phyloP scores from a whole-genome alignment of 306 rosid species.

The Herpetospermum pedunculosum region DNA sequence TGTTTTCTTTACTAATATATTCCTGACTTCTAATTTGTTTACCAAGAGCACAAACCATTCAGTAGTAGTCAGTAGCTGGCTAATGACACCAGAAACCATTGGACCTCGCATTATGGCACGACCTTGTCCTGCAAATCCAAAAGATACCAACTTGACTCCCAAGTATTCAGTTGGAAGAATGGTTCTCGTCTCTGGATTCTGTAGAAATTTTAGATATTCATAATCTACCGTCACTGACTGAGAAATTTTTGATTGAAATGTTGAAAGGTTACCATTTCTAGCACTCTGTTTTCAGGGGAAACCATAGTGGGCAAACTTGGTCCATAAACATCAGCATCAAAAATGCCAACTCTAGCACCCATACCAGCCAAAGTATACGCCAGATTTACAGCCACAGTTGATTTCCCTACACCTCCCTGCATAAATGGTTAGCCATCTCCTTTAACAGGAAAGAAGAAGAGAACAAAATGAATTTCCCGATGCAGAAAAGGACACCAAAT shows the following conservation, averaged over 20 bases:
- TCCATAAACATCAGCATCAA: slow-evolving; percentile 97
- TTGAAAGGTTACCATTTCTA: slow-evolving; percentile 58
- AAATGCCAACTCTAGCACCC: slow-evolving; percentile 99
- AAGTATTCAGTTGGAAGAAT: slow-evolving; percentile 87
- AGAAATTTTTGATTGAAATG: slow-evolving; percentile 5
- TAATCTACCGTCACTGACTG: slow-evolving; percentile 13
- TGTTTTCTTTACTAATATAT: not conserved
- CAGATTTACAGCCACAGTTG: slow-evolving; percentile 87
- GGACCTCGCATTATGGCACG: slow-evolving; percentile 99
- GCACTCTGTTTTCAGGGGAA: slow-evolving; percentile 78
- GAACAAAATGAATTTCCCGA: not conserved
- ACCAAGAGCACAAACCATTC: slow-evolving; percentile 51
- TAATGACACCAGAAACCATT: slow-evolving; percentile 95
- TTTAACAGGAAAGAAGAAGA: not conserved
- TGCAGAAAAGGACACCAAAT: not conserved
- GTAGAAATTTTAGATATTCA: slow-evolving; percentile 20
- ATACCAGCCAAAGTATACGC: slow-evolving; percentile 94
- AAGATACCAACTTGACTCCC: slow-evolving; percentile 92
- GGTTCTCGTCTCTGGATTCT: slow-evolving; percentile 78
- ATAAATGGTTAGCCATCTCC: slow-evolving; percentile 5
- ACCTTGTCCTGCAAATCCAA: slow-evolving; percentile 97
- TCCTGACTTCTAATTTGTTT: not conserved
- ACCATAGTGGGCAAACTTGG: slow-evolving; percentile 99
- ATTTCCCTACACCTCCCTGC: slow-evolving; percentile 98
- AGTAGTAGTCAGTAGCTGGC: slow-evolving; percentile 84